A percentile compares a stretch with the other conserved stretches of the same genome.
phyloP scores from a whole-genome alignment of 352 stramenopile species.

The Nothophytophthora sp. region DNA sequence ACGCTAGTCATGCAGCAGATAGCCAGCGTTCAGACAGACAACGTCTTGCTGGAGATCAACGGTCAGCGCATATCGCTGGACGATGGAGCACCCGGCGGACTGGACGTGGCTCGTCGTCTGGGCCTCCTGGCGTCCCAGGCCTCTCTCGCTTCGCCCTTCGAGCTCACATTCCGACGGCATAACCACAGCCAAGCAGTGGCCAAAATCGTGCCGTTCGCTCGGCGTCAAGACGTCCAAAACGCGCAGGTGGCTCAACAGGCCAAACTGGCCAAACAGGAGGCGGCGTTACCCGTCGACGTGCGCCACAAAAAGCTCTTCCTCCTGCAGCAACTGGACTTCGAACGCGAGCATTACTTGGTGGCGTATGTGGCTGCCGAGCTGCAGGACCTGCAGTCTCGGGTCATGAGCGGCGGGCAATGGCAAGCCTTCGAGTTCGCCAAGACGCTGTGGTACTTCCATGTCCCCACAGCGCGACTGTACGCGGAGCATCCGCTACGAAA shows the following conservation, averaged over 20 bases:
- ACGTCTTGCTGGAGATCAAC: slow-evolving; percentile 53
- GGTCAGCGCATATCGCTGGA: slow-evolving; percentile 35
- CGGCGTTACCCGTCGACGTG: slow-evolving; percentile 21
- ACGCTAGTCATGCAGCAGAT: slow-evolving; percentile 30
- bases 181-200: slow-evolving; percentile 44
- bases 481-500: slow-evolving; percentile 64
- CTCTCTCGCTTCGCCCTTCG: slow-evolving; percentile 43
- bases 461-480: slow-evolving; percentile 26
- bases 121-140: slow-evolving; percentile 23
- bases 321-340: slow-evolving; percentile 60
- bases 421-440: slow-evolving; percentile 67
- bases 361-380: slow-evolving; percentile 42
- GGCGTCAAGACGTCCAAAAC: slow-evolving; percentile 50
- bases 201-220: slow-evolving; percentile 66
- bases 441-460: slow-evolving; percentile 66
- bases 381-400: slow-evolving; percentile 38
- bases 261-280: slow-evolving; percentile 44
- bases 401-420: slow-evolving; percentile 58
- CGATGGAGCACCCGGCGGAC: slow-evolving; percentile 17
- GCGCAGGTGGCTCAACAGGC: slow-evolving; percentile 44
- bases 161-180: slow-evolving; percentile 58
- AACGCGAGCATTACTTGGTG: slow-evolving; percentile 54
- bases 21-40: slow-evolving; percentile 38
- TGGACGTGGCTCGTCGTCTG: slow-evolving; percentile 34
- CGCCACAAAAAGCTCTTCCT: slow-evolving; percentile 61